Conservation (phyloP, 257 asterid genomes). For the Verbascum thapsus region DNA sequence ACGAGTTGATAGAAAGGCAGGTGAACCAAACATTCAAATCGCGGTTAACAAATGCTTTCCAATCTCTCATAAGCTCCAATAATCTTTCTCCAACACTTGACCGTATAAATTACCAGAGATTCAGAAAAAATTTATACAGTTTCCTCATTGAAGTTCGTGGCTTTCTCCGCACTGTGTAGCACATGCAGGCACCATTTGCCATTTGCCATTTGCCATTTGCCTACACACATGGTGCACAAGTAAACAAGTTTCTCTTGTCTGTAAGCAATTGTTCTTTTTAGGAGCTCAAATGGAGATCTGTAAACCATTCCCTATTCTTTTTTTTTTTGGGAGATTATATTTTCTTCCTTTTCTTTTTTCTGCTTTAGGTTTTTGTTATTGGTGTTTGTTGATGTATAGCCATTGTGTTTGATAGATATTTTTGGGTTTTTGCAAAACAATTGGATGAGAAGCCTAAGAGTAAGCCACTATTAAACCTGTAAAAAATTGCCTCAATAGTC, state of each 20-base stretch:
- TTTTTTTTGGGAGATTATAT: neutral
- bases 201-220: too few species aligned
- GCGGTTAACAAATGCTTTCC: slow-evolving; percentile 78
- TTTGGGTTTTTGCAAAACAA: too few species aligned
- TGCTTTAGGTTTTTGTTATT: neutral
- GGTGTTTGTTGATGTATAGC: neutral
- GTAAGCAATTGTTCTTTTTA: neutral
- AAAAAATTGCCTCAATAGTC: too few species aligned
- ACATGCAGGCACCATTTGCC: slow-evolving; percentile 26
- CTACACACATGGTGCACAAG: neutral
- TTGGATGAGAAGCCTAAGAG: too few species aligned
- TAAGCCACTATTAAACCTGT: too few species aligned
- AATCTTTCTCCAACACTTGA: slow-evolving; percentile 73
- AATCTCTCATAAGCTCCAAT: slow-evolving; percentile 74
- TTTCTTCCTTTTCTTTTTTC: neutral
- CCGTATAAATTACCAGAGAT: slow-evolving; percentile 80
- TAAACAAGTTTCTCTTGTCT: neutral
- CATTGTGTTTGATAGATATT: neutral
- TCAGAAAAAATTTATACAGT: slow-evolving; percentile 73
- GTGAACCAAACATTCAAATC: slow-evolving; percentile 52
- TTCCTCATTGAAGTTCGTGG: slow-evolving; percentile 92
- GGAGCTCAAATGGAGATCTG: neutral
- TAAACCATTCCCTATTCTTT: too few species aligned
- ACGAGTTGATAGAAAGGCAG: slow-evolving; percentile 77
- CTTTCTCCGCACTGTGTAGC: slow-evolving; percentile 74